Evolutionary conservation across 2,329 filamentous ascomycete species (phyloP).

Genomic region (Iodosphaeria phyllophila): DNA sequence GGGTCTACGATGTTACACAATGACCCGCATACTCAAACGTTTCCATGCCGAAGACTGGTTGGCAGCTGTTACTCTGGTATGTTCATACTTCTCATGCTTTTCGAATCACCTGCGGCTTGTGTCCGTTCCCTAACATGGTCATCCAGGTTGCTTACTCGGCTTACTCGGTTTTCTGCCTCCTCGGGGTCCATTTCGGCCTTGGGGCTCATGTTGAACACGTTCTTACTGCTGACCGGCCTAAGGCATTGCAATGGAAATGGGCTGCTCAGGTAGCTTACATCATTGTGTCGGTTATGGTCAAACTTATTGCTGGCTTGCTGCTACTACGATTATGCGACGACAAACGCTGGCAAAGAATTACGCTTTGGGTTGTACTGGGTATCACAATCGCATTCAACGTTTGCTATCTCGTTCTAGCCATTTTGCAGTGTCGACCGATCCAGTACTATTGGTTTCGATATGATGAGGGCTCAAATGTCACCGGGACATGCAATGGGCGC

Average conservation of each 20-base stretch:
- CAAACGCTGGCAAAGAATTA: slow-evolving; percentile 2
- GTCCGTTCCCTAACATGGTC: neutral
- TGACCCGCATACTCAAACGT: slow-evolving; percentile 21
- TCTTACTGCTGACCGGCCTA: slow-evolving; percentile 1
- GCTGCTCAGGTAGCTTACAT: slow-evolving; percentile 2
- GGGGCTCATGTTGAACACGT: slow-evolving; percentile 3
- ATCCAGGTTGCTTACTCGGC: slow-evolving; percentile 1
- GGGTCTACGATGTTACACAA: slow-evolving; percentile 23
- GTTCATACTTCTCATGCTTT: neutral
- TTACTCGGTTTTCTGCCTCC: slow-evolving; percentile 2
- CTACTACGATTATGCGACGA: slow-evolving; percentile 2
- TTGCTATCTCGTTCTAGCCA: slow-evolving; percentile 3
- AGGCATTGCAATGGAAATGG: slow-evolving; percentile 3
- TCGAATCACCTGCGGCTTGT: neutral
- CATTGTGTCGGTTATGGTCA: slow-evolving; percentile 2
- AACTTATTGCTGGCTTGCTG: slow-evolving; percentile 2
- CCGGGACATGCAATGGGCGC: slow-evolving; percentile 1
- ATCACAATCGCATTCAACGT: slow-evolving; percentile 1
- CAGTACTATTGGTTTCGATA: slow-evolving; percentile 4
- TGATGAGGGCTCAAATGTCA: slow-evolving; percentile 1
- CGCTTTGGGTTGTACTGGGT: slow-evolving; percentile 1
- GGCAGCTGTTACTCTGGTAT: slow-evolving; percentile 2
- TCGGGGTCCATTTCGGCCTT: slow-evolving; percentile 3
- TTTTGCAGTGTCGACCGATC: slow-evolving; percentile 3
- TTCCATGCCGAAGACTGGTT: slow-evolving; percentile 4